phyloP scores from a whole-genome alignment of 129 eudicot species.

The carrot (Daucus carota) region DNA sequence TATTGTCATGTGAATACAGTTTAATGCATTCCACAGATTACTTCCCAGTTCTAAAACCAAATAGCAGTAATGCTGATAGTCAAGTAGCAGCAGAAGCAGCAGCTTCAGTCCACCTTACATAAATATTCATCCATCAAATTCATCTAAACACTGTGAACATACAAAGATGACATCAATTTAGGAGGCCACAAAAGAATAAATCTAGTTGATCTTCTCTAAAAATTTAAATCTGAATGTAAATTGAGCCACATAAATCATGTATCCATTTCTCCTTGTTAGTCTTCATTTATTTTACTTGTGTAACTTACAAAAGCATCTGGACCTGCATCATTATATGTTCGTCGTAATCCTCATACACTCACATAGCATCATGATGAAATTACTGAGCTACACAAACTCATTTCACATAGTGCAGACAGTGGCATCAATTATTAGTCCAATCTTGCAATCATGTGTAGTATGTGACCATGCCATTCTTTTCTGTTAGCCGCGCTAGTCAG shows the following conservation, averaged over 20 bases:
- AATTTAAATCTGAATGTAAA: no score
- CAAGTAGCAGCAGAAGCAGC: not conserved
- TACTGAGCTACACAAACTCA: not conserved
- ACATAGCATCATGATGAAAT: no score
- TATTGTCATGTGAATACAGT: no score
- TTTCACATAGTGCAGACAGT: not conserved
- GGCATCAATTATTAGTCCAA: not conserved
- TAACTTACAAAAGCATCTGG: not conserved
- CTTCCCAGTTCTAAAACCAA: no score
- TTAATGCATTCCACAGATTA: no score
- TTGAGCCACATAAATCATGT: not conserved
- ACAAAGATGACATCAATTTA: not conserved
- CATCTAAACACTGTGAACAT: not conserved
- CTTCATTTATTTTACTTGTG: no score
- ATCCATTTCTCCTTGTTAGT: not conserved
- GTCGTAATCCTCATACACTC: not conserved
- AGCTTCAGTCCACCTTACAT: not conserved
- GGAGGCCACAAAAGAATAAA: not conserved
- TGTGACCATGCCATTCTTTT: not conserved
- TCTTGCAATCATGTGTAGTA: not conserved
- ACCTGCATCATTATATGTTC: not conserved
- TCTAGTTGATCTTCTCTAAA: no score
- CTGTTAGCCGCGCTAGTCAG: not conserved
- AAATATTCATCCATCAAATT: not conserved
- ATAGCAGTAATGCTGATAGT: no score